A percentile compares a stretch with the other conserved stretches of the same genome.
phyloP scores from a whole-genome alignment of 2,329 filamentous ascomycete species.

The Neoarthrinium moseri region DNA sequence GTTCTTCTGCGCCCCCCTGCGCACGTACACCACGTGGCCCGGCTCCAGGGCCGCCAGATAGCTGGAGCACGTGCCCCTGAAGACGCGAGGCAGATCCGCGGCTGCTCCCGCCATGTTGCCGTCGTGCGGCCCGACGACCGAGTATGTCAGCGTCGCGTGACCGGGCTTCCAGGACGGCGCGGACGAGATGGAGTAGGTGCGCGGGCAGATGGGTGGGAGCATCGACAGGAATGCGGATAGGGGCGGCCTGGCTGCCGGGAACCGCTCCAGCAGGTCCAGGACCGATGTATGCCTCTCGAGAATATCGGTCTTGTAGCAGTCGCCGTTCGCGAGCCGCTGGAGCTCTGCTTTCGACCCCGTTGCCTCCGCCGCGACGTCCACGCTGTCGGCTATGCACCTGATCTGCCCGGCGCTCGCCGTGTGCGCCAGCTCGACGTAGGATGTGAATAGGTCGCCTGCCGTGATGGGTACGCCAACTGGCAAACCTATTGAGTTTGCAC shows the following conservation, averaged over 20 bases:
- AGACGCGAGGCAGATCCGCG: no score
- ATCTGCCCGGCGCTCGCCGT: no score
- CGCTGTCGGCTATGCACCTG: background rate
- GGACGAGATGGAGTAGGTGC: constrained; percentile 19
- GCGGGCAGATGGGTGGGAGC: background rate
- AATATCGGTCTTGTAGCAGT: background rate
- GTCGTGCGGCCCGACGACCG: background rate
- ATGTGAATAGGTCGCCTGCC: background rate
- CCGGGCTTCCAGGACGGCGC: background rate
- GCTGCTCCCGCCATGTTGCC: no score
- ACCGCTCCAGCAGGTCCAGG: background rate
- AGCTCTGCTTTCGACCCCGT: background rate
- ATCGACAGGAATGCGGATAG: background rate
- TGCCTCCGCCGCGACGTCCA: background rate
- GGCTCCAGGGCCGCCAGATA: background rate
- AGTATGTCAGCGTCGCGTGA: background rate
- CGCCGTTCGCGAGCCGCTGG: background rate
- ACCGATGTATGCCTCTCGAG: background rate
- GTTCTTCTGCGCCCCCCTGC: background rate
- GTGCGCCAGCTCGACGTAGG: no score
- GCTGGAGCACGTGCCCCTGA: background rate
- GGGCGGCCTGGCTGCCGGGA: no score
- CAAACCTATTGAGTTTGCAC: background rate
- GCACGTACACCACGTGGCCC: background rate
- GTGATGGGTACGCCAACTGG: background rate